Percentiles rank a stretch among this genome's conserved stretches.
Conservation (phyloP, 345 rosid species). For the Triadica sebifera region DNA sequence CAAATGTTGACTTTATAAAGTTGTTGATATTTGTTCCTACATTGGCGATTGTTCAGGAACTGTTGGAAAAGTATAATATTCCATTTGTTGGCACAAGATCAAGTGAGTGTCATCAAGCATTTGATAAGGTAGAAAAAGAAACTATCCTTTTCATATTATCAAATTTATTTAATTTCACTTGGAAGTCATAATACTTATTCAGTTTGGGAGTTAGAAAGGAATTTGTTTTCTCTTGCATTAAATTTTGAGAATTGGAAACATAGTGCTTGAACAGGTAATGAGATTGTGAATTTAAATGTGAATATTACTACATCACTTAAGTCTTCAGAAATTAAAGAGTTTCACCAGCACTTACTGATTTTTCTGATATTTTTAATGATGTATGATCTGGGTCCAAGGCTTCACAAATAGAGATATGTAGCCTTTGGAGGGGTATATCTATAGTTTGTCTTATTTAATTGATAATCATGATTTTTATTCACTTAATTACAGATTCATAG, state of each 20-base stretch:
- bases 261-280: not conserved
- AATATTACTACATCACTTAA: not conserved
- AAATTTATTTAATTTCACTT: not conserved
- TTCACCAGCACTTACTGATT: not conserved
- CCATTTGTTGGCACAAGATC: slow-evolving; percentile 96
- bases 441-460: not conserved
- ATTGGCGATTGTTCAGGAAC: slow-evolving; percentile 52
- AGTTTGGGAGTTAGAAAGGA: not conserved
- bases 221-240: not conserved
- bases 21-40: slow-evolving; percentile 10
- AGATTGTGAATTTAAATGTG: not conserved
- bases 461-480: not conserved
- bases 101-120: slow-evolving; percentile 69
- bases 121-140: slow-evolving; percentile 67
- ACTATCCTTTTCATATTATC: not conserved
- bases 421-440: not conserved
- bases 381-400: not conserved
- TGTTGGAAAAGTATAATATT: slow-evolving; percentile 65
- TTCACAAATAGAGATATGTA: not conserved
- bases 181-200: not conserved
- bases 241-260: not conserved
- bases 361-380: not conserved
- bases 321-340: slow-evolving; percentile 4
- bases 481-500: not conserved
- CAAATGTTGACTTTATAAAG: too few relatives aligned